These are phyloP conservation scores for Pseudodiploospora longispora DNA, from an alignment of 2,329 filamentous ascomycete genomes.

Conservation along the genomic window DNA sequence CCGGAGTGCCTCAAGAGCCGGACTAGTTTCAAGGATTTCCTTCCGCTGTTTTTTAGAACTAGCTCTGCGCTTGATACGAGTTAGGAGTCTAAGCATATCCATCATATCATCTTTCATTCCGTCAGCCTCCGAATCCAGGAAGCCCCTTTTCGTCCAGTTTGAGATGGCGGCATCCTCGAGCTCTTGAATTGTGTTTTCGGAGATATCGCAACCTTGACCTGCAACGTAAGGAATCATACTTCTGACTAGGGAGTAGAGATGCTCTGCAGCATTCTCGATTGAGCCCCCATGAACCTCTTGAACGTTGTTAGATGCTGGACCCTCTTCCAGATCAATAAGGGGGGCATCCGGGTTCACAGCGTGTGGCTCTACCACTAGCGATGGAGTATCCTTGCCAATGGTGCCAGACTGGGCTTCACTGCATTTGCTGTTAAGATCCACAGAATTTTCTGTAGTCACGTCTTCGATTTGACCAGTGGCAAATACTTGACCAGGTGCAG, in stretches of 20 bases:
- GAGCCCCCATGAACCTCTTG: neutral
- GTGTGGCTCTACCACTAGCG: neutral
- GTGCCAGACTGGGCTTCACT: too few species aligned
- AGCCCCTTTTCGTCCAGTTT: constrained; percentile 17
- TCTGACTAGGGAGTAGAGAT: constrained; percentile 10
- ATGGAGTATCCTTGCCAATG: too few species aligned
- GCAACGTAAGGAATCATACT: constrained; percentile 11
- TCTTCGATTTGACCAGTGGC: too few species aligned
- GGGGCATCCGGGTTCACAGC: neutral
- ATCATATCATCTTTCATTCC: constrained; percentile 15
- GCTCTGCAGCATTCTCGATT: constrained; percentile 11
- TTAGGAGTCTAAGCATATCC: constrained; percentile 14
- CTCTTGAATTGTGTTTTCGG: constrained; percentile 9
- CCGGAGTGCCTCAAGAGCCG: constrained; percentile 5
- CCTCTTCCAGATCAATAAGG: neutral
- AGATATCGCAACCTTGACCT: constrained; percentile 4
- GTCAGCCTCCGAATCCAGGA: constrained; percentile 15
- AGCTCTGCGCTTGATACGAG: constrained; percentile 15
- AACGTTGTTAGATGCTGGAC: neutral
- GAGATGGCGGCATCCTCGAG: constrained; percentile 19
- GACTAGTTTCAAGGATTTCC: neutral
- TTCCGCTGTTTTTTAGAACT: neutral
- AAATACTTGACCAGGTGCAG: too few species aligned
- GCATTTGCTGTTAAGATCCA: too few species aligned
- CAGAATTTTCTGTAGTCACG: too few species aligned